Conservation (phyloP, 2,329 filamentous ascomycete genomes). For the Alternaria viburni region DNA sequence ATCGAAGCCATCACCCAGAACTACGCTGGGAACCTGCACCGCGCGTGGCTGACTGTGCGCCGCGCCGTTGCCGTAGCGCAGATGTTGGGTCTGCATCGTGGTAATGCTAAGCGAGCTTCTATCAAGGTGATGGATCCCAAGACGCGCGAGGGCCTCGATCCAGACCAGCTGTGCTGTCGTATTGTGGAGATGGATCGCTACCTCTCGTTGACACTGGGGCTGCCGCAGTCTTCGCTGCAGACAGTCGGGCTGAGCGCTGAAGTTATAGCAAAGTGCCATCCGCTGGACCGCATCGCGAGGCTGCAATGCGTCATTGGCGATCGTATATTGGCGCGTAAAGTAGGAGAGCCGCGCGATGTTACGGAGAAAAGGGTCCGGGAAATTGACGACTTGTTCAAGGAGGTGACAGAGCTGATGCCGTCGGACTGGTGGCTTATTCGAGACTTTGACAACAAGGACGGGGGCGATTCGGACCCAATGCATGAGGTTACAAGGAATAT, state of each 20-base stretch:
- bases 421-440: slow-evolving; percentile 28
- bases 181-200: slow-evolving; percentile 49
- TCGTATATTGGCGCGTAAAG: slow-evolving; percentile 45
- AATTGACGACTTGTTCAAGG: slow-evolving; percentile 23
- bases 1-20: slow-evolving; percentile 50
- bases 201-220: slow-evolving; percentile 51
- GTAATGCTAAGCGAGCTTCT: slow-evolving; percentile 46
- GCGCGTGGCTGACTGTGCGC: slow-evolving; percentile 48
- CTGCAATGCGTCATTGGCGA: slow-evolving; percentile 41
- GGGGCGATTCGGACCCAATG: background rate
- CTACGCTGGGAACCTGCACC: slow-evolving; percentile 51
- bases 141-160: background rate
- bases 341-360: background rate
- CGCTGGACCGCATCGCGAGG: slow-evolving; percentile 41
- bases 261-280: slow-evolving; percentile 20
- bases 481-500: slow-evolving; percentile 14
- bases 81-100: slow-evolving; percentile 51
- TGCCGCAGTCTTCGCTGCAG: slow-evolving; percentile 41
- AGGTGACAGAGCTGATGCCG: slow-evolving; percentile 22
- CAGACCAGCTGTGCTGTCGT: slow-evolving; percentile 47
- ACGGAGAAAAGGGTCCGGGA: slow-evolving; percentile 23
- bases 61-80: slow-evolving; percentile 52
- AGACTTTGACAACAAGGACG: background rate
- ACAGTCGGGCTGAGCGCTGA: slow-evolving; percentile 11
- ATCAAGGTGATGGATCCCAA: slow-evolving; percentile 12